Evolutionary conservation across 306 rosid genomes (phyloP).

Genomic region (Hylodesmum podocarpum): DNA sequence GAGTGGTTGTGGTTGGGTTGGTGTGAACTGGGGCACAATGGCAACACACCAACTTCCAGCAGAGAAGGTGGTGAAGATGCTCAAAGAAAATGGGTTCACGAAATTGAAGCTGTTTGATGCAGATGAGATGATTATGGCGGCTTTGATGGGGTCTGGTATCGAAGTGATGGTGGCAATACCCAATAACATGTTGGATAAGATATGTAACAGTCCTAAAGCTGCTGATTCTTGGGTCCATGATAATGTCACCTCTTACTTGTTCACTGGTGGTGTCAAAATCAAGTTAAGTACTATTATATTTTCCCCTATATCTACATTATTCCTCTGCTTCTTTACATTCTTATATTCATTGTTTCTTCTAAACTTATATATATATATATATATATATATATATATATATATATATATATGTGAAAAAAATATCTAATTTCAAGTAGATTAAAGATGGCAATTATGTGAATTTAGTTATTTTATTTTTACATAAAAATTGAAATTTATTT

Average conservation of each 20-base stretch:
- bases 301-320: neutral
- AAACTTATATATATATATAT: no score
- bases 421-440: no score
- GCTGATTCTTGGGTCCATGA: slow-evolving; percentile 74
- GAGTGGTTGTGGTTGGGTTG: slow-evolving; percentile 47
- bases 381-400: no score
- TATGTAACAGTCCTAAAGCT: slow-evolving; percentile 50
- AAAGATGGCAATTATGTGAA: no score
- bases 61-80: slow-evolving; percentile 65
- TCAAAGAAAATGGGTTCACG: slow-evolving; percentile 57
- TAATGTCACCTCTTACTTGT: slow-evolving; percentile 62
- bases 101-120: slow-evolving; percentile 78
- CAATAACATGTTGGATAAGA: slow-evolving; percentile 58
- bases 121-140: slow-evolving; percentile 61
- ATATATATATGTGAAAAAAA: no score
- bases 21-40: slow-evolving; percentile 93
- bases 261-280: slow-evolving; percentile 73
- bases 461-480: no score
- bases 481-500: no score
- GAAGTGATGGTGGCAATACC: slow-evolving; percentile 88
- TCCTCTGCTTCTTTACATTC: neutral
- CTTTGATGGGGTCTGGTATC: slow-evolving; percentile 57
- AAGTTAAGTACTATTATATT: slow-evolving; percentile 45
- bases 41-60: slow-evolving; percentile 62
- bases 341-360: neutral